These are phyloP conservation scores for Chaetomium strumarium DNA, from an alignment of 2,329 filamentous ascomycete species.

Conservation along the genomic window DNA sequence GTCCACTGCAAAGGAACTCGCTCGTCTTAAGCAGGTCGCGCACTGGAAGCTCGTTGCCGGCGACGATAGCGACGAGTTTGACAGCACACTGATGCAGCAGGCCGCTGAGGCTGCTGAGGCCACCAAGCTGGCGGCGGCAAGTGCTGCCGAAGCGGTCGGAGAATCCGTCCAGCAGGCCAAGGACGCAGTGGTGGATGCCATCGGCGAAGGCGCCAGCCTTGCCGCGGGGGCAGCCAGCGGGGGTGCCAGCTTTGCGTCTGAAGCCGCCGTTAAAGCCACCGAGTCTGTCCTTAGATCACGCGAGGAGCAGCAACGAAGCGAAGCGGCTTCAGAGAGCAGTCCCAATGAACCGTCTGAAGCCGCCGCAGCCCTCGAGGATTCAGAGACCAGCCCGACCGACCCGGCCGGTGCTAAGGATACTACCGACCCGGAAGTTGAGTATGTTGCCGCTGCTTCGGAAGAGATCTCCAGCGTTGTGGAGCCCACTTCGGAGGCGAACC, in stretches of 20 bases:
- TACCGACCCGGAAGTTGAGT: not conserved
- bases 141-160: constrained; percentile 33
- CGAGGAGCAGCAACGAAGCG: constrained; percentile 7
- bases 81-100: constrained; percentile 57
- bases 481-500: constrained; percentile 14
- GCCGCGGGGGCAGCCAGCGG: constrained; percentile 28
- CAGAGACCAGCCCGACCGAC: not conserved
- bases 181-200: constrained; percentile 20
- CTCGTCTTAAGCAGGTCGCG: constrained; percentile 74
- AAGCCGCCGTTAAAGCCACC: constrained; percentile 17
- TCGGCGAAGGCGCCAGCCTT: constrained; percentile 17
- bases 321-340: not conserved
- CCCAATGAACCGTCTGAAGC: constrained; percentile 1
- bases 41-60: constrained; percentile 73
- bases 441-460: constrained; percentile 20
- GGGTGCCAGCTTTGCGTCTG: constrained; percentile 19
- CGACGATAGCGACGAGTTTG: constrained; percentile 75
- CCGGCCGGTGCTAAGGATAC: not conserved
- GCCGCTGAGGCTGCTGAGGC: constrained; percentile 28
- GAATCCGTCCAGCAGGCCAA: constrained; percentile 22
- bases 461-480: constrained; percentile 18
- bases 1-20: constrained; percentile 71
- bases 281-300: not conserved
- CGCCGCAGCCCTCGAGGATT: not conserved
- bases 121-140: constrained; percentile 22